A percentile compares a stretch with the other conserved stretches of the same genome.
Evolutionary conservation across 2,329 filamentous ascomycete genomes (phyloP).

Genomic region (Phaeosphaeria sp.): DNA sequence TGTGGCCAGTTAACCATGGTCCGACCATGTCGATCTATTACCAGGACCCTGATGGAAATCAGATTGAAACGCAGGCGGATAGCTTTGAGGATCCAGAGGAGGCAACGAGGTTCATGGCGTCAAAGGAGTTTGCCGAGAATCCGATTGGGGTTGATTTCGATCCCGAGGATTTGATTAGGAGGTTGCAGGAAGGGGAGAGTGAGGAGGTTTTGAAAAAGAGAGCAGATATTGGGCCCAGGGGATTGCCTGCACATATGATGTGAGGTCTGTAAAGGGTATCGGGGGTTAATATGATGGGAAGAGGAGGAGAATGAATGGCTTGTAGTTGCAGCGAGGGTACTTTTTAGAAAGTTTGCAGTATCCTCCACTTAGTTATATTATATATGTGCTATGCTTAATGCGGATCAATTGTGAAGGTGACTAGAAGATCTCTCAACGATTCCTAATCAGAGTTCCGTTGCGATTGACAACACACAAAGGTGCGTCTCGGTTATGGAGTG

Average conservation of each 20-base stretch:
- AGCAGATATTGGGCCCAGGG: constrained; percentile 8
- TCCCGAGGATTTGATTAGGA: constrained; percentile 50
- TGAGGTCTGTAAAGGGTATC: neutral
- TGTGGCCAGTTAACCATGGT: constrained; percentile 58
- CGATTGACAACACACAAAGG: constrained; percentile 22
- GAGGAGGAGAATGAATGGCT: too few relatives aligned
- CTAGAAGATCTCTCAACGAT: neutral
- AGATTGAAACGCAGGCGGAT: constrained; percentile 56
- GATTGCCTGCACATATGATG: neutral
- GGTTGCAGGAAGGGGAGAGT: constrained; percentile 31
- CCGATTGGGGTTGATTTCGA: constrained; percentile 55
- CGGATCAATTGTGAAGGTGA: neutral
- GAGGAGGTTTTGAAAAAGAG: constrained; percentile 14
- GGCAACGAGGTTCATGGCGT: constrained; percentile 50
- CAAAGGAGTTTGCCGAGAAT: constrained; percentile 49
- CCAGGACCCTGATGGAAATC: constrained; percentile 54
- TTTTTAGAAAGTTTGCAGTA: too few relatives aligned
- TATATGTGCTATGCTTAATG: neutral
- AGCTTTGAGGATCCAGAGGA: constrained; percentile 36
- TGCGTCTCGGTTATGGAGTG: neutral
- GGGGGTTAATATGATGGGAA: too few relatives aligned
- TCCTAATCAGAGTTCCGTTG: neutral
- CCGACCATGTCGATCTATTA: constrained; percentile 58
- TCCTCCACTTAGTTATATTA: too few relatives aligned
- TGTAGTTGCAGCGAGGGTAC: too few relatives aligned